A percentile compares a stretch with the other conserved stretches of the same genome.
These are phyloP conservation scores for Kokia cookei DNA, from an alignment of 441 rosid genomes.

Conservation along the genomic window DNA sequence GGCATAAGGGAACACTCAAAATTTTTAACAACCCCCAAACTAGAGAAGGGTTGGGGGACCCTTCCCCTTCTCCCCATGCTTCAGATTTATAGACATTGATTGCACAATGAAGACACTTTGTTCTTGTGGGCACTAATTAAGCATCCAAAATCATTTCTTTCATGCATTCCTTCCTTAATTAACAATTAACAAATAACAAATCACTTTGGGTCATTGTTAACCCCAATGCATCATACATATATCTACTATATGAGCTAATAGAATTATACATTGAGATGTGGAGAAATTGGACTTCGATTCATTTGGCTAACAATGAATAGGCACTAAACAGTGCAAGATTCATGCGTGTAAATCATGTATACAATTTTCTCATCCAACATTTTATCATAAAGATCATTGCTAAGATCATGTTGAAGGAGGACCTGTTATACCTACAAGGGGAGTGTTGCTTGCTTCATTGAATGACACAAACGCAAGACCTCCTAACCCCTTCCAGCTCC, in stretches of 20 bases:
- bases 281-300: neutral
- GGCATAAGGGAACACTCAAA: neutral
- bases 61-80: constrained; percentile 1
- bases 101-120: neutral
- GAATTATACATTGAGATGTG: neutral
- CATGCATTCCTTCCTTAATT: constrained; percentile 2
- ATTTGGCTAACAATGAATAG: neutral
- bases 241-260: neutral
- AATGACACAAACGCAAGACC: constrained; percentile 63
- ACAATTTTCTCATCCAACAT: neutral
- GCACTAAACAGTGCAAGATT: neutral
- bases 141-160: neutral
- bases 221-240: neutral
- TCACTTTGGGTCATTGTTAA: neutral
- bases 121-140: neutral
- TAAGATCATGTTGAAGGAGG: neutral
- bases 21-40: neutral
- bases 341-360: neutral
- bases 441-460: constrained; percentile 30
- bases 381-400: neutral
- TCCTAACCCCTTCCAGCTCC: constrained; percentile 46
- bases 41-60: neutral
- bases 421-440: neutral
- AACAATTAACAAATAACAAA: neutral
- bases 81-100: constrained; percentile 5